Conservation (phyloP, 768 basidiomycete genomes). For the Peribolospora baueri region DNA sequence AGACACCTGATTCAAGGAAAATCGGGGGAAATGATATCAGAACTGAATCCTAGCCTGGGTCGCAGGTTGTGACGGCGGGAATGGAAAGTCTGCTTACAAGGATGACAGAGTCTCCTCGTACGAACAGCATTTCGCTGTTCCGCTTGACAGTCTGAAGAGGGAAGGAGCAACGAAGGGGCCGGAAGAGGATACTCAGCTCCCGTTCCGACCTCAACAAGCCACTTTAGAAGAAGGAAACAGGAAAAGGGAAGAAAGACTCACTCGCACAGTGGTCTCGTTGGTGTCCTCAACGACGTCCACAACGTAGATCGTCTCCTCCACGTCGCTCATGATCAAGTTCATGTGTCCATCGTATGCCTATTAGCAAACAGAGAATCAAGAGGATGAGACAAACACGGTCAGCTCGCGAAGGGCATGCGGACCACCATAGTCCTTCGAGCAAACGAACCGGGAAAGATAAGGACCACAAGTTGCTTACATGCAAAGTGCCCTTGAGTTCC, state of each 20-base stretch:
- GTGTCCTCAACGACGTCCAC: conserved; percentile 60
- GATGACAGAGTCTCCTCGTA: conserved; percentile 90
- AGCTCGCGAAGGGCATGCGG: not conserved
- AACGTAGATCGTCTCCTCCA: conserved; percentile 89
- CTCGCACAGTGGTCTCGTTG: conserved; percentile 32
- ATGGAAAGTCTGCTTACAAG: conserved; percentile 30
- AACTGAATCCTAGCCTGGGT: no score
- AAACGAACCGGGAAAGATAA: conserved; percentile 6
- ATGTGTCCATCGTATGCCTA: conserved; percentile 99
- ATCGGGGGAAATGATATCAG: no score
- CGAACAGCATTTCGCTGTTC: conserved; percentile 93
- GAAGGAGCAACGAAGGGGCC: not conserved
- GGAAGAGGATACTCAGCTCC: not conserved
- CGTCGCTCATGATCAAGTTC: conserved; percentile 93
- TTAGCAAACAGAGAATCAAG: not conserved
- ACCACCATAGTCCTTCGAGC: not conserved
- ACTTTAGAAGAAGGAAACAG: not conserved
- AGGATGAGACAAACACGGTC: not conserved
- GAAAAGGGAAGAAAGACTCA: conserved; percentile 16
- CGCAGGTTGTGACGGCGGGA: no score
- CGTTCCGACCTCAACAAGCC: not conserved
- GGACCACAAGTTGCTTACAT: conserved; percentile 31
- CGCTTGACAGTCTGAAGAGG: conserved; percentile 53
- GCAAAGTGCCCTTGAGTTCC: conserved; percentile 69
- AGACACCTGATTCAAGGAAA: no score